Evolutionary conservation across 176 grass and related monocot genomes (phyloP), one percentile per base, ranked within the genome.

Genomic region (Eleusine coracana): DNA sequence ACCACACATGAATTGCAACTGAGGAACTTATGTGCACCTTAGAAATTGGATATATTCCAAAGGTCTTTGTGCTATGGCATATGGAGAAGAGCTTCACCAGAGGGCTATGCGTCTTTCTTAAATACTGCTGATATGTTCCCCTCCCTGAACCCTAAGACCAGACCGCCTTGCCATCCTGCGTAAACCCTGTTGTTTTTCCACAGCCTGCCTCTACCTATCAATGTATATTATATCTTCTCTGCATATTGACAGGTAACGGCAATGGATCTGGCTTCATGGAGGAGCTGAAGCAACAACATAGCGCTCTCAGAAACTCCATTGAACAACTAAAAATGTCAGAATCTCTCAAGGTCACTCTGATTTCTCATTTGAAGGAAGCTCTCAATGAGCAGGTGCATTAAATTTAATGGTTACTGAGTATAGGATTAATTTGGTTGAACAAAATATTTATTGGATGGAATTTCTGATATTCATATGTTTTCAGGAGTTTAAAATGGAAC

Each of bases 301-400:
- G 44, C 76, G 76, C 92, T 65, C 74, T 99, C 74, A 85, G 78
- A 82, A 90, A 94, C 83, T 90, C 89, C 82, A 87, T 96, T 51
- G 89, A 94, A 59, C 83, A 90, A 85, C 84, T 99, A 48, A 96
- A 90, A 88, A 85, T 77, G 64, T 72, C 76, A 77, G 93, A 99
- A 91, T 81, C 80, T 21, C 90, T 90, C n/a, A 87, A 93, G 66
- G 77, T 67, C 70, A 78, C 80, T 83, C 80, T 99, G 34, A 77
- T 99, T 54, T 72, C 80, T 70, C 58, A 76, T 79, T 88, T 98
- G 72, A 96, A 78, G 87, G 93, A 95, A 81, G 96, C 89, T 12
- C 82, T 98, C 42, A 80, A 82, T 93, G 93, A 98, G 73, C 93
- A 98, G 93, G 96, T 99, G 40, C 42, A 68, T 66, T 38, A 80